Evolutionary conservation across 106 monocot species (phyloP).

Genomic region (Acorus calamus): DNA sequence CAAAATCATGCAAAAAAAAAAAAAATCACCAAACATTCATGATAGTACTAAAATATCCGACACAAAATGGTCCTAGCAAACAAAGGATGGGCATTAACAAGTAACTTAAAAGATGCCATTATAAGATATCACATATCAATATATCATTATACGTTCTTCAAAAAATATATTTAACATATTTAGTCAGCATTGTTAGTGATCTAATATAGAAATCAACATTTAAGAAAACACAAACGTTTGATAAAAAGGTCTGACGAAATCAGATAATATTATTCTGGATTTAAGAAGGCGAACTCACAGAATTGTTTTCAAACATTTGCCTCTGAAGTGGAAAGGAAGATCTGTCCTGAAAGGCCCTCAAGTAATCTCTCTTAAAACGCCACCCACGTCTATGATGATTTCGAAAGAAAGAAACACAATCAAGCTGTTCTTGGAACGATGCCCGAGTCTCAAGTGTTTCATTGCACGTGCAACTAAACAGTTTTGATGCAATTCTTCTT

Average conservation of each 20-base stretch:
- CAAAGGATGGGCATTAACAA: too few species aligned
- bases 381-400: constrained; percentile 3
- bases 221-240: background rate
- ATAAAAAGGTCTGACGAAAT: background rate
- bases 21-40: too few species aligned
- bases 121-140: too few species aligned
- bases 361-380: constrained; percentile 5
- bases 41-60: too few species aligned
- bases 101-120: too few species aligned
- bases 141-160: too few species aligned
- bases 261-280: background rate
- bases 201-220: too few species aligned
- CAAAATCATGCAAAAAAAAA: too few species aligned
- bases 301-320: constrained; percentile 11
- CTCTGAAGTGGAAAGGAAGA: constrained; percentile 19
- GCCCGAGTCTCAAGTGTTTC: constrained; percentile 2
- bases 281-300: constrained; percentile 27
- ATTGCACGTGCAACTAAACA: background rate
- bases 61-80: too few species aligned
- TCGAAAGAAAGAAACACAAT: constrained; percentile 23
- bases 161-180: too few species aligned
- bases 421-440: background rate
- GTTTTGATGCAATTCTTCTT: too few species aligned
- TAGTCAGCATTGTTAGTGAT: too few species aligned
- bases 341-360: constrained; percentile 22